A percentile compares a stretch with the other conserved stretches of the same genome.
phyloP scores from a whole-genome alignment of 306 rosid species.

The Mucuna pruriens region DNA sequence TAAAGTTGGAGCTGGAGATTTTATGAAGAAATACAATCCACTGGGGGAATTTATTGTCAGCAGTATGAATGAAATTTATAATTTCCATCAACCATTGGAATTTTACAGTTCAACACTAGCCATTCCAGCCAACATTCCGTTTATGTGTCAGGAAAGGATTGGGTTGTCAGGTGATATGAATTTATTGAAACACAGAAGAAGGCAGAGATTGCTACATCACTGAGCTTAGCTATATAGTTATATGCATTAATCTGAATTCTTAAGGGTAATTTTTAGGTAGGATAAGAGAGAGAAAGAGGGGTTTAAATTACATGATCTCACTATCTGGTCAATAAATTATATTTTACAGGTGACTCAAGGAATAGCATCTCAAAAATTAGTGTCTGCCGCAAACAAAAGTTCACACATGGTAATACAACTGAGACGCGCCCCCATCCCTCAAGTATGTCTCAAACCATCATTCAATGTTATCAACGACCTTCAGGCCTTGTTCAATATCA shows the following conservation, averaged over 20 bases:
- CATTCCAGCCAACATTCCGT: background rate
- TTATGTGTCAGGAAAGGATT: background rate
- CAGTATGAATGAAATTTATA: background rate
- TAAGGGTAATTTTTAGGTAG: background rate
- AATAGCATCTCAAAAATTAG: slow-evolving; percentile 49
- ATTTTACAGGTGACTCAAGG: slow-evolving; percentile 43
- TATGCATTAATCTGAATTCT: slow-evolving; percentile 39
- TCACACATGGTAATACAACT: slow-evolving; percentile 41
- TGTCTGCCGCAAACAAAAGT: slow-evolving; percentile 42
- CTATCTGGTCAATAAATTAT: slow-evolving; percentile 37
- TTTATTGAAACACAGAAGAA: slow-evolving; percentile 1
- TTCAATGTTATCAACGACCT: slow-evolving; percentile 14
- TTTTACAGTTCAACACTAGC: slow-evolving; percentile 12
- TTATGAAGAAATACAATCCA: background rate
- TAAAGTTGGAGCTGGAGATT: background rate
- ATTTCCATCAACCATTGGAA: slow-evolving; percentile 21
- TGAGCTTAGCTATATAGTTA: slow-evolving; percentile 26
- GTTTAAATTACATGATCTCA: slow-evolving; percentile 39
- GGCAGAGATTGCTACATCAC: background rate
- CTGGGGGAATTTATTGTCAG: background rate
- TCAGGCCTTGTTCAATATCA: slow-evolving; percentile 20
- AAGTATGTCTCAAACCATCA: slow-evolving; percentile 31
- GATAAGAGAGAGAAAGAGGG: slow-evolving; percentile 7
- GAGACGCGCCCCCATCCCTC: slow-evolving; percentile 43
- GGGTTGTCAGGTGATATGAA: background rate